phyloP scores from a whole-genome alignment of 2,329 filamentous ascomycete genomes.

The Aulographum hederae region DNA sequence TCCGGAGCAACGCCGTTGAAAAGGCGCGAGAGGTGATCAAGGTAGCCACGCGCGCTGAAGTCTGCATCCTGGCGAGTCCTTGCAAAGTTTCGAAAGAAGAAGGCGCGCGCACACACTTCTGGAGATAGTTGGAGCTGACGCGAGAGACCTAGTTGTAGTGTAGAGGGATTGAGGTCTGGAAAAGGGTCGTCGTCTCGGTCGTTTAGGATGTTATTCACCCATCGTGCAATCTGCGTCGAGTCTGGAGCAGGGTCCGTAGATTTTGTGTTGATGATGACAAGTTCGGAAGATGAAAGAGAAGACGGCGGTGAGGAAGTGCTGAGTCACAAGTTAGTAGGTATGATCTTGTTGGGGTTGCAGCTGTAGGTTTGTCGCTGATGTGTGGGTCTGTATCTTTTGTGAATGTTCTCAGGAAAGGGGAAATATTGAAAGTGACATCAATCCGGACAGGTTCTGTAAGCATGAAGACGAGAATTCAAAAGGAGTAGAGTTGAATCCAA shows the following conservation, averaged over 20 bases:
- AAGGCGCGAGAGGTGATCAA: slow-evolving; percentile 19
- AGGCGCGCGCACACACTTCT: slow-evolving; percentile 19
- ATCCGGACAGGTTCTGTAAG: no score
- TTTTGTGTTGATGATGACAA: not conserved
- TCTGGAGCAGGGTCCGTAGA: not conserved
- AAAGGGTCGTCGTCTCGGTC: not conserved
- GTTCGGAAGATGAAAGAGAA: not conserved
- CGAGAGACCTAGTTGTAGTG: not conserved
- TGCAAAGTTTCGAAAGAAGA: slow-evolving; percentile 24
- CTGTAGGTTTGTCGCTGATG: no score
- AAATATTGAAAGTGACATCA: no score
- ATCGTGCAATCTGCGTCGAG: not conserved
- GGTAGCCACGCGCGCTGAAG: slow-evolving; percentile 17
- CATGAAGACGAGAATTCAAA: not conserved
- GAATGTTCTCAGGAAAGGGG: no score
- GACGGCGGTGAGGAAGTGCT: no score
- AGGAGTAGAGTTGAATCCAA: not conserved
- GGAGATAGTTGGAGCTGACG: slow-evolving; percentile 8
- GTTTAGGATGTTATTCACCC: not conserved
- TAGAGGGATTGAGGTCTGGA: not conserved
- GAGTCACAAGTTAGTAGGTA: no score
- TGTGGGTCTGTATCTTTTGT: no score
- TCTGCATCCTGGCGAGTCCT: slow-evolving; percentile 17
- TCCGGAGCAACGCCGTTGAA: slow-evolving; percentile 16
- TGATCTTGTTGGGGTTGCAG: no score